Evolutionary conservation across 768 basidiomycete species (phyloP).

Genomic region (Russula ochroleuca): DNA sequence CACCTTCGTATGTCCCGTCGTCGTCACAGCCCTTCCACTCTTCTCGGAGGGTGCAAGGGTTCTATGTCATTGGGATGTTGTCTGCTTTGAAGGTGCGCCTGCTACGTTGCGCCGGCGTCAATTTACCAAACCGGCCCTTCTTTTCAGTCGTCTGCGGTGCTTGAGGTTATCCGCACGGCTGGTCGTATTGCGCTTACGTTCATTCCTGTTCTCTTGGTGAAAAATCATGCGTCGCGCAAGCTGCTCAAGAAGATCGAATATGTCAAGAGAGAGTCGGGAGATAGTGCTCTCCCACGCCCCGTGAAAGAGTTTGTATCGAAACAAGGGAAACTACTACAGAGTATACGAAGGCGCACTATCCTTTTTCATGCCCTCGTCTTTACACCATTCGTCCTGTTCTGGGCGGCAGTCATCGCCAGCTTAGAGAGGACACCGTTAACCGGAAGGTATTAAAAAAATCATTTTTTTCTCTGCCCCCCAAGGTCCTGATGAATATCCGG

Average conservation of each 20-base stretch:
- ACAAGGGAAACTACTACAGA: slow-evolving; percentile 44
- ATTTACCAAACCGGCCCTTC: slow-evolving; percentile 14
- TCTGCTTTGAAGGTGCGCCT: slow-evolving; percentile 59
- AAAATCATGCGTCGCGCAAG: slow-evolving; percentile 49
- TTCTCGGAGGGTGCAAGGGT: slow-evolving; percentile 34
- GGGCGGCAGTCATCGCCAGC: slow-evolving; percentile 66
- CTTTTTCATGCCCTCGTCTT: slow-evolving; percentile 54
- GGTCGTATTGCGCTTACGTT: slow-evolving; percentile 72
- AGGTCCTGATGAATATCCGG: neutral
- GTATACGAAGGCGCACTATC: slow-evolving; percentile 47
- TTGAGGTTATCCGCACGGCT: slow-evolving; percentile 66
- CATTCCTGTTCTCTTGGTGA: slow-evolving; percentile 62
- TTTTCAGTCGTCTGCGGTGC: slow-evolving; percentile 62
- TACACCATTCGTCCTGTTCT: slow-evolving; percentile 58
- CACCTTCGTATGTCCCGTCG: neutral
- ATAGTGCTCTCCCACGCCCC: slow-evolving; percentile 38
- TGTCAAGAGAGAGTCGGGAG: slow-evolving; percentile 32
- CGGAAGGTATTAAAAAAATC: slow-evolving; percentile 56
- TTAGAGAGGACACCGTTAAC: slow-evolving; percentile 77
- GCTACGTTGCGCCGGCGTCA: neutral
- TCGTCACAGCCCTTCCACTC: slow-evolving; percentile 39
- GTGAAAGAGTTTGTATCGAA: slow-evolving; percentile 46
- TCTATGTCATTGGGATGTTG: slow-evolving; percentile 51
- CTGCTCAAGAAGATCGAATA: slow-evolving; percentile 49
- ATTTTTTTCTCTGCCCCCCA: neutral